A percentile compares a stretch with the other conserved stretches of the same genome.
Evolutionary conservation across 768 basidiomycete genomes (phyloP).

Genomic region (Termitomyces sp.): DNA sequence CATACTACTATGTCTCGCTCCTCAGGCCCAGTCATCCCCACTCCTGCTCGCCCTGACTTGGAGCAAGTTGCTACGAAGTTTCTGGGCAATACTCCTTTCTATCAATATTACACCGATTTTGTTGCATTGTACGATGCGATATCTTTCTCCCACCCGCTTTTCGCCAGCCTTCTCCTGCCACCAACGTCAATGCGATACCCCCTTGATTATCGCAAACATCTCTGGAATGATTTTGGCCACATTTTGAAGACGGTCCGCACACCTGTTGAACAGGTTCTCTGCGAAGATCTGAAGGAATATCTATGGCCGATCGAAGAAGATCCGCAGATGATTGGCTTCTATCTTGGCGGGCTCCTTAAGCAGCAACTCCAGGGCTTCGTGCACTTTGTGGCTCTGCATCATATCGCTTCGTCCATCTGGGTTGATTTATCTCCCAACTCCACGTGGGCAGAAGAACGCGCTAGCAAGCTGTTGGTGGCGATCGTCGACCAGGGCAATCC

Average conservation of each 20-base stretch:
- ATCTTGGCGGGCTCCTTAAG: conserved; percentile 52
- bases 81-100: conserved; percentile 80
- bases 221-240: conserved; percentile 80
- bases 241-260: conserved; percentile 55
- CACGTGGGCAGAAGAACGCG: conserved; percentile 26
- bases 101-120: conserved; percentile 91
- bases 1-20: conserved; percentile 14
- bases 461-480: conserved; percentile 43
- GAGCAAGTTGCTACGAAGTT: conserved; percentile 53
- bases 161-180: conserved; percentile 70
- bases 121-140: conserved; percentile 86
- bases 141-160: conserved; percentile 78
- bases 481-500: conserved; percentile 45
- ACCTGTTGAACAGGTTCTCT: conserved; percentile 46
- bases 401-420: conserved; percentile 75
- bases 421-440: conserved; percentile 40
- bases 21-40: conserved; percentile 15
- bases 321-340: conserved; percentile 55
- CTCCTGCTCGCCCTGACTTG: conserved; percentile 26
- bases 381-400: conserved; percentile 68
- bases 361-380: conserved; percentile 51
- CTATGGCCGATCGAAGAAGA: conserved; percentile 69
- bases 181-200: conserved; percentile 76
- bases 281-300: conserved; percentile 51
- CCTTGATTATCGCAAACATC: conserved; percentile 73